Conservation (phyloP, 495 filamentous ascomycete species). For the Xylaria nigripes region DNA sequence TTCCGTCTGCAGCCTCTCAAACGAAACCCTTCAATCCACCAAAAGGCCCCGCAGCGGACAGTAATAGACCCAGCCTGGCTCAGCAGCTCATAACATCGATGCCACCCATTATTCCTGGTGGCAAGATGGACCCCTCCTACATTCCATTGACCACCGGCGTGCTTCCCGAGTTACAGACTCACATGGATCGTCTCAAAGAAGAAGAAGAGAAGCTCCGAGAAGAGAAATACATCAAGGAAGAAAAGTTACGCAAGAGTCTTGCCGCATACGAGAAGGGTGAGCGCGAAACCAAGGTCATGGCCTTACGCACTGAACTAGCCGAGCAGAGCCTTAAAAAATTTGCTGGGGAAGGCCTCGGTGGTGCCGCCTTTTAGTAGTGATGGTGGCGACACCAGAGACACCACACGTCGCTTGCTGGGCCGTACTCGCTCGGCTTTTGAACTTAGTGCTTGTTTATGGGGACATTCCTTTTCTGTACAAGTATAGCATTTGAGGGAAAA, state of each 20-base stretch:
- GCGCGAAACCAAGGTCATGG: constrained; percentile 37
- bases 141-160: constrained; percentile 28
- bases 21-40: constrained; percentile 42
- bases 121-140: constrained; percentile 32
- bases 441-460: neutral
- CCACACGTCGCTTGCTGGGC: neutral
- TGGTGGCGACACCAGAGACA: neutral
- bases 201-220: constrained; percentile 41
- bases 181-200: constrained; percentile 32
- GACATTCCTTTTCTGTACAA: neutral
- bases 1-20: constrained; percentile 20
- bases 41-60: constrained; percentile 38
- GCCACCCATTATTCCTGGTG: constrained; percentile 35
- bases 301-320: constrained; percentile 37
- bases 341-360: constrained; percentile 36
- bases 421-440: neutral
- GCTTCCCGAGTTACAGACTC: constrained; percentile 31
- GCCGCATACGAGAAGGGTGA: constrained; percentile 35
- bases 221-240: constrained; percentile 37
- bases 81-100: constrained; percentile 35
- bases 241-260: constrained; percentile 35
- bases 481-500: neutral
- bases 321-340: constrained; percentile 38
- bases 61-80: constrained; percentile 29
- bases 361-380: constrained; percentile 33